These are phyloP conservation scores for Naganishia randhawae DNA, from an alignment of 768 basidiomycete genomes.

Conservation along the genomic window DNA sequence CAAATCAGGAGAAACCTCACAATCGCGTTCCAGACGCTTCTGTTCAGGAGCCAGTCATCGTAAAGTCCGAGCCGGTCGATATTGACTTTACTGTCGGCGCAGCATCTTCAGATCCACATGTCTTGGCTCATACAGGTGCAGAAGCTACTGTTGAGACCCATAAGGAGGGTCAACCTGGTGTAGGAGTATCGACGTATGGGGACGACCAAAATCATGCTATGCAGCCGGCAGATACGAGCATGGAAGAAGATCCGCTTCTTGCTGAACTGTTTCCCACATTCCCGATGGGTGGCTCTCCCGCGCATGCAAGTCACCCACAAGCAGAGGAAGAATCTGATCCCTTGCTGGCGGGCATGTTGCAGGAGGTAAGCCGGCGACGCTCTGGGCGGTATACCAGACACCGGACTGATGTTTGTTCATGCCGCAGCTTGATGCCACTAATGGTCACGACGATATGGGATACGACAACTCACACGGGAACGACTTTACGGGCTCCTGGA, in stretches of 20 bases:
- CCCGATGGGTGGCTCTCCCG: conserved; percentile 5
- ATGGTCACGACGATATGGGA: neutral
- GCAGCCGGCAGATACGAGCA: conserved; percentile 1
- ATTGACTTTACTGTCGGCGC: neutral
- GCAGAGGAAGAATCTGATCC: conserved; percentile 10
- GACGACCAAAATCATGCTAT: neutral
- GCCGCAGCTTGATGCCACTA: neutral
- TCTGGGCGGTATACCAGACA: neutral
- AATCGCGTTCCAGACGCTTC: neutral
- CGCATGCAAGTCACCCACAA: conserved; percentile 6
- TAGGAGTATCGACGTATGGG: neutral
- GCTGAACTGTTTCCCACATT: conserved; percentile 8
- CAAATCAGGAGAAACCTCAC: neutral
- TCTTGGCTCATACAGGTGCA: neutral
- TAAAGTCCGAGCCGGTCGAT: conserved; percentile 7
- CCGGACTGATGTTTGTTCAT: neutral
- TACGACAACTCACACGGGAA: neutral
- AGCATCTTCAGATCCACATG: neutral
- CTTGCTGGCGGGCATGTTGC: conserved; percentile 18
- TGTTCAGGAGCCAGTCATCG: neutral
- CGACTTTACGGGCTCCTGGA: conserved; percentile 14
- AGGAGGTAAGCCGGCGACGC: neutral
- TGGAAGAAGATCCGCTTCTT: conserved; percentile 19
- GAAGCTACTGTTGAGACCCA: too few species aligned
- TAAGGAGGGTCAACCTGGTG: neutral